Conservation (phyloP, 202 grass and related monocot genomes). For the Elaeis oleifera region DNA sequence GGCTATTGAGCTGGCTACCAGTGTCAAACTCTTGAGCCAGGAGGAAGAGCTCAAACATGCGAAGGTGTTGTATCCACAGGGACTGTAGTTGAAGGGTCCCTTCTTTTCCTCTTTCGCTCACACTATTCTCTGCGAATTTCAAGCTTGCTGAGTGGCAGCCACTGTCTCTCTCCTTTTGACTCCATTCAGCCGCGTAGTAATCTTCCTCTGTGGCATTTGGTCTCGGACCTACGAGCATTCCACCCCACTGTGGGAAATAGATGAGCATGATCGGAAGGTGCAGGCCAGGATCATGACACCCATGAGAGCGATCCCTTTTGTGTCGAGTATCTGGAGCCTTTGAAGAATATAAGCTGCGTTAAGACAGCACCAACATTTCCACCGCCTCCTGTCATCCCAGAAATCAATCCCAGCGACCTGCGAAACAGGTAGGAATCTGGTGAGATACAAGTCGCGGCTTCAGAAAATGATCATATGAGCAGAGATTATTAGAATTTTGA, state of each 20-base stretch:
- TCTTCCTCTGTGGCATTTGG: constrained; percentile 46
- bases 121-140: constrained; percentile 81
- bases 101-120: constrained; percentile 39
- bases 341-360: constrained; percentile 88
- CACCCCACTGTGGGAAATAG: constrained; percentile 85
- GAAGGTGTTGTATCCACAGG: constrained; percentile 36
- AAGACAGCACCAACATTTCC: constrained; percentile 67
- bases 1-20: no score
- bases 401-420: constrained; percentile 71
- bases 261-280: constrained; percentile 61
- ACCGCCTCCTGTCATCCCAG: constrained; percentile 70
- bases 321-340: constrained; percentile 46
- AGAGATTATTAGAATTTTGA: no score
- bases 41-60: constrained; percentile 23
- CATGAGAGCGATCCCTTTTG: constrained; percentile 82
- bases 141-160: constrained; percentile 31
- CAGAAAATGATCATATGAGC: no score
- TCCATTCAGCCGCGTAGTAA: constrained; percentile 69
- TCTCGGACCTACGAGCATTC: constrained; percentile 38
- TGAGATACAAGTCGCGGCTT: no score
- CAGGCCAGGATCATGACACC: constrained; percentile 81
- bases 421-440: not conserved
- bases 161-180: constrained; percentile 35
- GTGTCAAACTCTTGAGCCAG: no score
- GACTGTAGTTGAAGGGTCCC: constrained; percentile 31